phyloP scores from a whole-genome alignment of 2,329 filamentous ascomycete species.

The Hymenoscyphus infarciens region DNA sequence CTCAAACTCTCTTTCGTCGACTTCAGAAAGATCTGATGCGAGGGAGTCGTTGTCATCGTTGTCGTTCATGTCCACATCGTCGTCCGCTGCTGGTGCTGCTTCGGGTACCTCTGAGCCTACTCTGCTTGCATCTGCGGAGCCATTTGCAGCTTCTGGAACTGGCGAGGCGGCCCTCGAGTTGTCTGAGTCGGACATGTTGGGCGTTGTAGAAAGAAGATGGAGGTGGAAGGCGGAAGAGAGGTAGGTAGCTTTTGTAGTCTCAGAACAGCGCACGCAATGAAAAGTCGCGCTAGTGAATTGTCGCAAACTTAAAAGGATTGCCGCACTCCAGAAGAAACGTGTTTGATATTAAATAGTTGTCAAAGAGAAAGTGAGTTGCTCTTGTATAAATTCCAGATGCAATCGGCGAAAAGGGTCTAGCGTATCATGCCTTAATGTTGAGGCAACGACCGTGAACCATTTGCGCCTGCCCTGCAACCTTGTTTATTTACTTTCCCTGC shows the following conservation, averaged over 20 bases:
- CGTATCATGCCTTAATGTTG: not conserved
- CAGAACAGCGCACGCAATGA: not conserved
- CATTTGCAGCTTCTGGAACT: slow-evolving; percentile 23
- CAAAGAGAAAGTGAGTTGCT: not conserved
- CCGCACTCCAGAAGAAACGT: not conserved
- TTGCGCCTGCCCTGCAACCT: not conserved
- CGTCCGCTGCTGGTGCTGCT: slow-evolving; percentile 28
- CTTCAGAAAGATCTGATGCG: slow-evolving; percentile 58
- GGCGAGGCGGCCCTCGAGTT: slow-evolving; percentile 26
- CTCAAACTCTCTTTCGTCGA: slow-evolving; percentile 66
- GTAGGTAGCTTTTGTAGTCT: not conserved
- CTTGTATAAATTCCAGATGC: not conserved
- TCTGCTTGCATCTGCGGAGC: slow-evolving; percentile 20
- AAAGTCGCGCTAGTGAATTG: not conserved
- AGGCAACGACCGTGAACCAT: slow-evolving; percentile 11
- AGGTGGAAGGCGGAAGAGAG: not conserved
- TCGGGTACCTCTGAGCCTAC: slow-evolving; percentile 26
- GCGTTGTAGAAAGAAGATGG: slow-evolving; percentile 9
- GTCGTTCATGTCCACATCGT: slow-evolving; percentile 31
- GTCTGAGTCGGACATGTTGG: slow-evolving; percentile 32
- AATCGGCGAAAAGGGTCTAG: not conserved
- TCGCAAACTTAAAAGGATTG: not conserved
- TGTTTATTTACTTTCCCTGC: slow-evolving; percentile 18
- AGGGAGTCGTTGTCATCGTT: slow-evolving; percentile 31
- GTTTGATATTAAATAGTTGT: not conserved